Conservation (phyloP, 176 grass and related monocot genomes). For the Eragrostis curvula region DNA sequence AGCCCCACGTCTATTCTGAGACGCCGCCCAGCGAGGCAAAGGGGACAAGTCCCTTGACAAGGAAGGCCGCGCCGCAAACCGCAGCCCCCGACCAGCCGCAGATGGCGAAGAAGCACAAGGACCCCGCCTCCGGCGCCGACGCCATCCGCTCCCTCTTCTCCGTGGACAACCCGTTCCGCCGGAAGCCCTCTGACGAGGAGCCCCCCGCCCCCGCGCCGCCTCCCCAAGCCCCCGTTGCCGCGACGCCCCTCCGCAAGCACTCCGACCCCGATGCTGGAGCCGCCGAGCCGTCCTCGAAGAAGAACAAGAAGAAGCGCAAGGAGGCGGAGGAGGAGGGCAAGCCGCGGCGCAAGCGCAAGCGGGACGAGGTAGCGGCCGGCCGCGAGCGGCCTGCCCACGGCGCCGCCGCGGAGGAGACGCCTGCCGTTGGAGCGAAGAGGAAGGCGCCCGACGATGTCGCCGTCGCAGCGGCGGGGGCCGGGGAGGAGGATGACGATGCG, state of each 20-base stretch:
- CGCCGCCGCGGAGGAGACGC: conserved; percentile 5
- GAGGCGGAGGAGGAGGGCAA: neutral
- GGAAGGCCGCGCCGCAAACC: conserved; percentile 21
- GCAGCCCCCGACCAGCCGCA: neutral
- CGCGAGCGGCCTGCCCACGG: conserved; percentile 24
- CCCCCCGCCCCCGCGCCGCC: neutral
- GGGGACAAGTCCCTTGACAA: neutral
- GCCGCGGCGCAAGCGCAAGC: conserved; percentile 47
- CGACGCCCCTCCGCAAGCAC: conserved; percentile 12
- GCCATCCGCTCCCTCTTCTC: conserved; percentile 64
- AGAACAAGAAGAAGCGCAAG: conserved; percentile 38
- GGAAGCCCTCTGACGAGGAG: conserved; percentile 39
- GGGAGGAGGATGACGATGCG: conserved; percentile 52
- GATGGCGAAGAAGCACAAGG: conserved; percentile 65
- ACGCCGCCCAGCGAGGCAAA: neutral
- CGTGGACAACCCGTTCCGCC: conserved; percentile 67
- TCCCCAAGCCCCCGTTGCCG: neutral
- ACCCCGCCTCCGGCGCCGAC: conserved; percentile 20
- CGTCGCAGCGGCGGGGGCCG: conserved; percentile 20
- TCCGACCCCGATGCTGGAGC: neutral
- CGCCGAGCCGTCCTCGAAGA: conserved; percentile 28
- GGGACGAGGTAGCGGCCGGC: conserved; percentile 51
- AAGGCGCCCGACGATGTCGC: conserved; percentile 56
- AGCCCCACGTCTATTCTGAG: conserved; percentile 40
- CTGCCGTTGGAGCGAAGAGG: conserved; percentile 66